Conservation (phyloP, 2,329 filamentous ascomycete species). For the Claviceps quebecensis region DNA sequence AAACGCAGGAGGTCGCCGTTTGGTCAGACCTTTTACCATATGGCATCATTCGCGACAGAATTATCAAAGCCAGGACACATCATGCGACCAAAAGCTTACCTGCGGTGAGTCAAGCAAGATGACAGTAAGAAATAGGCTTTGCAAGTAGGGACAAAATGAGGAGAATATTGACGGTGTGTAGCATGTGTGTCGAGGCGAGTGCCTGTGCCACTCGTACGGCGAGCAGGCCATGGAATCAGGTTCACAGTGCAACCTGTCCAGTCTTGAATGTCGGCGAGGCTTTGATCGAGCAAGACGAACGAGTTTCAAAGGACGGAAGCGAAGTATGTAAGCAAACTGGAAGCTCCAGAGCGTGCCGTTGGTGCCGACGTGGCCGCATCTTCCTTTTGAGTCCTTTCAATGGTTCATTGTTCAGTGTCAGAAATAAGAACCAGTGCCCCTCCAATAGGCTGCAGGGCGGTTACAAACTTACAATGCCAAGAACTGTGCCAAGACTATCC, state of each 20-base stretch:
- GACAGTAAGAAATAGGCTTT: neutral
- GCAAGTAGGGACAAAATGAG: neutral
- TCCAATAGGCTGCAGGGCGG: too few relatives aligned
- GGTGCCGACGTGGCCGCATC: too few relatives aligned
- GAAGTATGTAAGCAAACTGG: neutral
- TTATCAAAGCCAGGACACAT: neutral
- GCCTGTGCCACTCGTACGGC: neutral
- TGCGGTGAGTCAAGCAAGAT: neutral
- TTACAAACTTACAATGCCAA: too few relatives aligned
- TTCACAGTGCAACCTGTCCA: neutral
- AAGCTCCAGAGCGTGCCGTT: neutral
- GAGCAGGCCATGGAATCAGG: neutral
- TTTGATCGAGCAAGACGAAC: neutral
- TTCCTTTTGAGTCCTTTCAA: too few relatives aligned
- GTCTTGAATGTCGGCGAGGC: neutral
- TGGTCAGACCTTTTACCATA: conserved; percentile 54
- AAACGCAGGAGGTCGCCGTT: conserved; percentile 33
- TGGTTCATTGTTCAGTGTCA: too few relatives aligned
- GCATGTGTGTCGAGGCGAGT: neutral
- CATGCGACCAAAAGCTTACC: neutral
- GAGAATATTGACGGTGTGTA: neutral
- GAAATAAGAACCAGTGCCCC: too few relatives aligned
- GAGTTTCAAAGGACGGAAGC: neutral
- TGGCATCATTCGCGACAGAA: conserved; percentile 33
- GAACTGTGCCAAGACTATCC: too few relatives aligned